Percentiles rank a stretch among this genome's conserved stretches.
Evolutionary conservation across 176 grass and related monocot genomes (phyloP).

Genomic region (Neostapfia colusana): DNA sequence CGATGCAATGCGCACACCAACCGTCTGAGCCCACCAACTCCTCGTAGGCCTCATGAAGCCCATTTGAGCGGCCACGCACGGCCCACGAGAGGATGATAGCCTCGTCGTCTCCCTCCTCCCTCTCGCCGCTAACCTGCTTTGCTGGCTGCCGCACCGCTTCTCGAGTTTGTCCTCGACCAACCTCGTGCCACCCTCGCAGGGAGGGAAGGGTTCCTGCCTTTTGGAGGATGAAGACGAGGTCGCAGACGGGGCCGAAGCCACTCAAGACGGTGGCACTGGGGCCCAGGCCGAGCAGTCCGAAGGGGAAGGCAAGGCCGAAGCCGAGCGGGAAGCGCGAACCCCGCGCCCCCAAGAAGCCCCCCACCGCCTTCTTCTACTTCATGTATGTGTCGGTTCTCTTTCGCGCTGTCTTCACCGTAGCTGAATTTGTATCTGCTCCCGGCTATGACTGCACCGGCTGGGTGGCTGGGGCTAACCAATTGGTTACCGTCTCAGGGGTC

Average conservation of each 20-base stretch:
- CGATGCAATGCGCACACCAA: not conserved
- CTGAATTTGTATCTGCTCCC: not conserved
- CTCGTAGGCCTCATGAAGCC: not conserved
- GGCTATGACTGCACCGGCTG: too few relatives aligned
- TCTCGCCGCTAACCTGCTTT: not conserved
- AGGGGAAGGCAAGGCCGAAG: conserved; percentile 34
- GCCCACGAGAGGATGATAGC: not conserved
- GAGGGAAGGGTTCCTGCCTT: not conserved
- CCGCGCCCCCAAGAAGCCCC: conserved; percentile 50
- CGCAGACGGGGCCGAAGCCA: conserved; percentile 52
- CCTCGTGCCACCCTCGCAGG: not conserved
- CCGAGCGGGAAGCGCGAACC: conserved; percentile 50
- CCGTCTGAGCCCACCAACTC: not conserved
- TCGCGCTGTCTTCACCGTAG: not conserved
- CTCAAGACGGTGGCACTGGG: conserved; percentile 48
- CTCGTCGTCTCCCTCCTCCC: not conserved
- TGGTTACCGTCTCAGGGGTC: not conserved
- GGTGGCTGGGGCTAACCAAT: not conserved
- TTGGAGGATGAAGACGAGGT: conserved; percentile 77
- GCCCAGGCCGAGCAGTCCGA: conserved; percentile 30
- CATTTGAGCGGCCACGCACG: not conserved
- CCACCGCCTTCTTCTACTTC: conserved; percentile 95
- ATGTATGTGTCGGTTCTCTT: conserved; percentile 40
- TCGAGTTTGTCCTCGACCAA: not conserved
- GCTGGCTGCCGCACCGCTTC: not conserved